These are phyloP conservation scores for Hypoxylon fragiforme DNA, from an alignment of 495 filamentous ascomycete genomes.

Conservation along the genomic window DNA sequence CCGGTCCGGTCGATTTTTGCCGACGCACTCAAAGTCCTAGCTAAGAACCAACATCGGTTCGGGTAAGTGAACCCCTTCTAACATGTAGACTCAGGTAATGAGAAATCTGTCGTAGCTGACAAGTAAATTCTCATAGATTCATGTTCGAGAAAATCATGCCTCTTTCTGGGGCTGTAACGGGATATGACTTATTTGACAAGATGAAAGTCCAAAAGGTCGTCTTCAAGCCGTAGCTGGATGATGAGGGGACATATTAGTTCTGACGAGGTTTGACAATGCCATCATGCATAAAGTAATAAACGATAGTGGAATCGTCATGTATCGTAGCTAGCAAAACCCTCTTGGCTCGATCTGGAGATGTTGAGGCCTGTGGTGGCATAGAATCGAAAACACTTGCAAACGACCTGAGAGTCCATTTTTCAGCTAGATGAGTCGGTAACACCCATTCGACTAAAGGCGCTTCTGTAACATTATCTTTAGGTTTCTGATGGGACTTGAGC, in stretches of 20 bases:
- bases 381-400: slow-evolving; percentile 83
- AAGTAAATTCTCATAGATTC: slow-evolving; percentile 59
- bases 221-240: slow-evolving; percentile 46
- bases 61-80: slow-evolving; percentile 58
- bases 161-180: slow-evolving; percentile 78
- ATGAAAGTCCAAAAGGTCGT: slow-evolving; percentile 92
- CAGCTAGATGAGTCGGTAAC: slow-evolving; percentile 76
- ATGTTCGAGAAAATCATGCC: slow-evolving; percentile 96
- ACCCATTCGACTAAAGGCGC: slow-evolving; percentile 77
- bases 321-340: slow-evolving; percentile 80
- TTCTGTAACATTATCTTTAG: slow-evolving; percentile 44
- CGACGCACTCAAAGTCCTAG: slow-evolving; percentile 75
- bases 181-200: slow-evolving; percentile 87
- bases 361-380: slow-evolving; percentile 55
- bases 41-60: slow-evolving; percentile 78
- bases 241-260: slow-evolving; percentile 58
- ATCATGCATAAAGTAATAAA: slow-evolving; percentile 94
- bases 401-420: slow-evolving; percentile 77
- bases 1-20: slow-evolving; percentile 84
- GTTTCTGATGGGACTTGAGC: slow-evolving; percentile 58
- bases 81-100: not conserved
- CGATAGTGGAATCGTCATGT: slow-evolving; percentile 87
- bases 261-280: slow-evolving; percentile 95
- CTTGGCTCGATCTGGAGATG: slow-evolving; percentile 58
- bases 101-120: not conserved